Base-by-base conservation (phyloP, 2,329 filamentous ascomycete species). In the Metarhizium anisopliae region DNA sequence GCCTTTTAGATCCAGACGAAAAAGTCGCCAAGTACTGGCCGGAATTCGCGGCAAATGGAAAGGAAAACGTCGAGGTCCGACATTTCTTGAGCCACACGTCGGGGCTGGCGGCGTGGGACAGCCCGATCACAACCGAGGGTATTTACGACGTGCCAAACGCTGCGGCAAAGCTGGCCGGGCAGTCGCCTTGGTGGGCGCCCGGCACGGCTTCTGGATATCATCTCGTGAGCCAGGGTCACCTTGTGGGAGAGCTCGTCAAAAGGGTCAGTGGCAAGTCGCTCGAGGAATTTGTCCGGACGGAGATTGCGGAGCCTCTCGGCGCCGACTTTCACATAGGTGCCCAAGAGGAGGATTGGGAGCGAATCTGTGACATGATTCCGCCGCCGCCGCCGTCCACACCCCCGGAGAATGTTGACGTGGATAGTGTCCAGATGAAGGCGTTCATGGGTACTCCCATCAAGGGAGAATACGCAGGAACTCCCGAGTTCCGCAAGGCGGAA, bases 301-400 rank as follows among this genome's bases (percentile, higher is more conserved):
- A 63, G 52, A 72, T 81, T 25, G 66, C 73, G 0, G 61, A 52
- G 0, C 76, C 77, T 0, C 59, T 76, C 3, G 60, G 60, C 0
- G 77, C 76, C 2, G 78, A 80, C 60, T 78, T 78, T 54, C 69
- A 72, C 47, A 65, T 80, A 16, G 76, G 76, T 1, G 65, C 71
- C 2, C 51, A 59, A 1, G 73, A 79, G 51, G 61, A 68, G 6
- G 71, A 78, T 57, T 73, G 68, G 68, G 43, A 58, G 3, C 75
- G 77, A 8, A 62, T 75, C 3, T 67, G 72, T 0, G 64, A 71
- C 6, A 56, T 74, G 3, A 56, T 71, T 0, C 59, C 69, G 4
- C 59, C 64, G 51, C 57, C 59, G 11, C 58, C 63, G 4, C 68
- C 64, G 10, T 43, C 40, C 11, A 14, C 13, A 16, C n/a, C 40